Base-by-base conservation (phyloP, 208 protist species). In the Hexamita inflata region DNA sequence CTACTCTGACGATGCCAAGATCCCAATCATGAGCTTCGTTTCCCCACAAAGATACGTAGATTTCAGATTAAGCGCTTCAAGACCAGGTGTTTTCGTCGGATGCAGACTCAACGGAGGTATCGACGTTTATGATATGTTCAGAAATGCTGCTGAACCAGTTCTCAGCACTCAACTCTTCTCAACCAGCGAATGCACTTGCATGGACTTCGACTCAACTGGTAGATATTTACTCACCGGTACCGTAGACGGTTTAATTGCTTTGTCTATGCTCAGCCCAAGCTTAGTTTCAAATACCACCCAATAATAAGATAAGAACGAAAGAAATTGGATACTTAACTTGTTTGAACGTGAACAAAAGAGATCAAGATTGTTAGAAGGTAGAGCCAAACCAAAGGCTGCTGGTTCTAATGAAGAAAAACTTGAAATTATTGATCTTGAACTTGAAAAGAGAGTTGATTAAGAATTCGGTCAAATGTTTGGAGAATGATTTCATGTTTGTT, bases 41-140 rank as follows among this genome's bases (percentile, higher is more conserved):
- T n/a, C 30, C 42, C 9, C 9, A 11, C 4, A 15, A 24, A 24
- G n/a, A 32, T n/a, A n/a, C 9, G 26, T n/a, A 45, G 24, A 45
- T 38, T 70, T 70, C 9, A n/a, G n/a, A n/a, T n/a, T n/a, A n/a
- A 45, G 32, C 35, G 9, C 11, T 4, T 45, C 64, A 32, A n/a
- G 64, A 35, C 64, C 64, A 38, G 64, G 32, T 30, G 40, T 70
- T 19, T 70, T 70, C 35, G 64, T 34, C 4, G 38, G 19, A 42
- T 15, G 4, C 15, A 7, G 64, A 11, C 9, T 4, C 4, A 38
- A 70, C 42, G 64, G 64, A 24, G 11, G 9, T n/a, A 28, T 70
- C 4, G 64, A 70, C n/a, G 38, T 70, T 19, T 70, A 70, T 49
- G 64, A 70, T 49, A n/a, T 70, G 30, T 49, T 70, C 15, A 42